These are phyloP conservation scores for Phlyctochytrium arcticum DNA, from an alignment of 192 early-diverging fungal genomes.

Conservation along the genomic window DNA sequence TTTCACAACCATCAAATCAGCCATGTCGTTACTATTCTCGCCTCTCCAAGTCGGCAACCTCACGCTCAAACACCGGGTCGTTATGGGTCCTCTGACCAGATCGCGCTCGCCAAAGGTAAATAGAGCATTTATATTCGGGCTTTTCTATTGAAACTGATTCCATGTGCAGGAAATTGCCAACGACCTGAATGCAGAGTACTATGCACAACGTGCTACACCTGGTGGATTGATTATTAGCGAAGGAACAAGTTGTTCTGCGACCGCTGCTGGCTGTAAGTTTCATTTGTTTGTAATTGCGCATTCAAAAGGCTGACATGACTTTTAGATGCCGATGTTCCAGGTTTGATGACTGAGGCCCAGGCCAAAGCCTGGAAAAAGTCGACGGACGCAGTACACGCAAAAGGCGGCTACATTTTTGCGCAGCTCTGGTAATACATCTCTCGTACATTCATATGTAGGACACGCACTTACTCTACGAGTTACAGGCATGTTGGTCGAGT, in stretches of 20 bases:
- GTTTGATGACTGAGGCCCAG: conserved; percentile 35
- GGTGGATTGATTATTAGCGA: conserved; percentile 47
- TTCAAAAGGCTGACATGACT: neutral
- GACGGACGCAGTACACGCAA: conserved; percentile 52
- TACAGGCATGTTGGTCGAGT: conserved; percentile 39
- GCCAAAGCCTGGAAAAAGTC: conserved; percentile 44
- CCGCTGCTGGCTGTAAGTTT: conserved; percentile 11
- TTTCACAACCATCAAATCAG: too few species aligned
- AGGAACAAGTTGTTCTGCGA: conserved; percentile 23
- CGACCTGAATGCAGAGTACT: conserved; percentile 39
- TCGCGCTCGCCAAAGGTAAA: conserved; percentile 19
- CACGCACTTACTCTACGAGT: neutral
- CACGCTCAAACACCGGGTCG: conserved; percentile 34
- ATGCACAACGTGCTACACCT: conserved; percentile 38
- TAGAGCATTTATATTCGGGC: neutral
- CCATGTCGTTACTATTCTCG: conserved; percentile 19
- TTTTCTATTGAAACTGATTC: neutral
- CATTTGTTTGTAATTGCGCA: neutral
- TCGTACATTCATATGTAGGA: neutral
- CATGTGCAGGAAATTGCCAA: conserved; percentile 29
- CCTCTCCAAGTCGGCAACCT: conserved; percentile 37
- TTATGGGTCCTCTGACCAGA: conserved; percentile 44
- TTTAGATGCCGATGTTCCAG: conserved; percentile 17
- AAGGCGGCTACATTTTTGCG: conserved; percentile 50
- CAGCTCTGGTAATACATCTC: conserved; percentile 52